Conservation (phyloP, 148 eudicot species). For the Simmondsia chinensis region DNA sequence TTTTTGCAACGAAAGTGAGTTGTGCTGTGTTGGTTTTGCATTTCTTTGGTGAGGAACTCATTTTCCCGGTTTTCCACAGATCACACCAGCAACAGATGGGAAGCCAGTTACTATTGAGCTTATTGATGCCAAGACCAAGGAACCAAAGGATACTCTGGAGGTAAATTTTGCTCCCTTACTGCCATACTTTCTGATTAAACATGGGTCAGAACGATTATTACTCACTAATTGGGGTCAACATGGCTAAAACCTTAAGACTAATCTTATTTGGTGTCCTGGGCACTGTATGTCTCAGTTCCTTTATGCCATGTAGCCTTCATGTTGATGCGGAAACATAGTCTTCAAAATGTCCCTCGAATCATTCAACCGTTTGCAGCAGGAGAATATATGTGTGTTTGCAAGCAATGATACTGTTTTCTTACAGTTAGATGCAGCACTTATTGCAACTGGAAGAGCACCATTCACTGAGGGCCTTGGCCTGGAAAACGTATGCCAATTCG, state of each 20-base stretch:
- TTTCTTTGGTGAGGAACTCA: conserved; percentile 1
- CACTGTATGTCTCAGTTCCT: background rate
- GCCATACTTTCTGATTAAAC: background rate
- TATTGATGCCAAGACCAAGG: conserved; percentile 94
- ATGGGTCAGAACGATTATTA: too few relatives aligned
- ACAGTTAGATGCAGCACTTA: conserved; percentile 98
- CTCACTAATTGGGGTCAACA: too few relatives aligned
- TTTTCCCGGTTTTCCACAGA: conserved; percentile 32
- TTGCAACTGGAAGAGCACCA: conserved; percentile 99
- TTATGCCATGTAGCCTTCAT: background rate
- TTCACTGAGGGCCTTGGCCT: conserved; percentile 88
- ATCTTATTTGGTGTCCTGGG: background rate
- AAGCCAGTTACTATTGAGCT: conserved; percentile 95
- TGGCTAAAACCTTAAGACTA: background rate
- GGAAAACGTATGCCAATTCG: conserved; percentile 65
- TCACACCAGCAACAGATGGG: conserved; percentile 98
- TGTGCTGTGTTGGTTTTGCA: background rate
- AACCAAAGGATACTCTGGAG: conserved; percentile 84
- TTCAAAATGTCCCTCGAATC: background rate
- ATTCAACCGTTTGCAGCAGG: background rate
- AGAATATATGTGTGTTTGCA: background rate
- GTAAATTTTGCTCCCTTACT: conserved; percentile 18
- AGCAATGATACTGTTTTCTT: background rate
- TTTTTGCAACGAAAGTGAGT: conserved; percentile 94
- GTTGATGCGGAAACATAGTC: background rate